Conservation (phyloP, 495 filamentous ascomycete species). For the Barbatosphaeria neglecta region DNA sequence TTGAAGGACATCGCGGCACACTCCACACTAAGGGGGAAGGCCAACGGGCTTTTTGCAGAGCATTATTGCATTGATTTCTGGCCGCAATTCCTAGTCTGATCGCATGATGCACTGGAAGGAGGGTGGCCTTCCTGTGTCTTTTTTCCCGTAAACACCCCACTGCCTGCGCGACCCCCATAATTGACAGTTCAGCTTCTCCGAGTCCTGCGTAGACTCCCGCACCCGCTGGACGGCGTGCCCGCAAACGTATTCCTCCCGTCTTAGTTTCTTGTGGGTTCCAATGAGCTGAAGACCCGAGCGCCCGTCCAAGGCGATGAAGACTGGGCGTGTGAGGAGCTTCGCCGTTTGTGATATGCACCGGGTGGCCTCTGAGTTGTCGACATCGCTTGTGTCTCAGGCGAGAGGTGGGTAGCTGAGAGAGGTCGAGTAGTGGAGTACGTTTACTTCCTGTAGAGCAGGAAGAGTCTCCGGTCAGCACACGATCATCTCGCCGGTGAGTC, state of each 20-base stretch:
- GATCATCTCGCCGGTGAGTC: constrained; percentile 1
- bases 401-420: constrained; percentile 15
- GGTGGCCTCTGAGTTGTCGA: constrained; percentile 8
- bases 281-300: not conserved
- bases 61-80: not conserved
- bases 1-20: too few species aligned
- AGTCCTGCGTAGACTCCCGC: not conserved
- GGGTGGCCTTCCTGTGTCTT: not conserved
- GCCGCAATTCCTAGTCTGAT: not conserved
- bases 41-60: too few species aligned
- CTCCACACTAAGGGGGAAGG: too few species aligned
- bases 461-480: constrained; percentile 12
- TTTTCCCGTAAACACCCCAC: not conserved
- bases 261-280: not conserved
- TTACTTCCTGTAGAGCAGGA: constrained; percentile 54
- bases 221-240: not conserved
- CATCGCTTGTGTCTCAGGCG: constrained; percentile 6
- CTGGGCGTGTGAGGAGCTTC: constrained; percentile 6
- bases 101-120: not conserved
- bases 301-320: not conserved
- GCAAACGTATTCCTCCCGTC: not conserved
- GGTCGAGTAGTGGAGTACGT: constrained; percentile 32
- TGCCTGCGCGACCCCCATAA: not conserved
- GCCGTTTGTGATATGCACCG: constrained; percentile 6
- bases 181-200: not conserved